Evolutionary conservation across 2,329 filamentous ascomycete species (phyloP).

Genomic region (Ophiobolus disseminans): DNA sequence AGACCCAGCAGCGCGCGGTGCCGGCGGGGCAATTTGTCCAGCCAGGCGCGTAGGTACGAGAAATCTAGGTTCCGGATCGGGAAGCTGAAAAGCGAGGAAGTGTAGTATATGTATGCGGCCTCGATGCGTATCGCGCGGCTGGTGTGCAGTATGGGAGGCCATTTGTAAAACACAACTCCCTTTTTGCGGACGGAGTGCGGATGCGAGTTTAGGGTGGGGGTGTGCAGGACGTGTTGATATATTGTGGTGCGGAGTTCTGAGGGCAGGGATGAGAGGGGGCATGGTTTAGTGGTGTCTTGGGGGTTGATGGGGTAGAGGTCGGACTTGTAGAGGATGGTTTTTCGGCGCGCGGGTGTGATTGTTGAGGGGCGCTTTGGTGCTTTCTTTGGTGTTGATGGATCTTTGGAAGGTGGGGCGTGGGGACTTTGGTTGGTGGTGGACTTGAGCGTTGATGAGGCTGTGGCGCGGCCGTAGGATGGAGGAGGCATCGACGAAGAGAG

Average conservation of each 20-base stretch:
- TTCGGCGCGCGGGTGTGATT: conserved; percentile 10
- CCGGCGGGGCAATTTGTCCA: conserved; percentile 15
- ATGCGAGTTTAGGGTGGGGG: conserved; percentile 3
- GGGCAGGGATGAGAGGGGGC: conserved; percentile 28
- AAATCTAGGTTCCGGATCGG: conserved; percentile 27
- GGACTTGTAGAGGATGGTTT: conserved; percentile 14
- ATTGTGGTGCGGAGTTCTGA: conserved; percentile 28
- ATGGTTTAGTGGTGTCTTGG: conserved; percentile 15
- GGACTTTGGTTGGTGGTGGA: conserved; percentile 2
- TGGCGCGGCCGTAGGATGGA: conserved; percentile 31
- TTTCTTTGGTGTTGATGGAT: background rate
- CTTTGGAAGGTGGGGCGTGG: background rate
- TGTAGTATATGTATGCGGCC: conserved; percentile 37
- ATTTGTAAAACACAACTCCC: conserved; percentile 5
- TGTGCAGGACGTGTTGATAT: conserved; percentile 18
- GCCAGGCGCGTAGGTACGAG: conserved; percentile 17
- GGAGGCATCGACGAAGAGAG: conserved; percentile 15
- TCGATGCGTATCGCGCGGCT: conserved; percentile 38
- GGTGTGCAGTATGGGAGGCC: conserved; percentile 24
- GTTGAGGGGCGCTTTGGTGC: conserved; percentile 24
- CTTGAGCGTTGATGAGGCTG: conserved; percentile 20
- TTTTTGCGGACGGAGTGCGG: conserved; percentile 2
- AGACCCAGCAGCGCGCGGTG: conserved; percentile 24
- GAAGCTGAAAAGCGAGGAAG: conserved; percentile 22
- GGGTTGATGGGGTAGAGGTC: conserved; percentile 24